These are phyloP conservation scores for Rhodotorula sp. DNA, from an alignment of 1,284 basidiomycete genomes.

Conservation along the genomic window DNA sequence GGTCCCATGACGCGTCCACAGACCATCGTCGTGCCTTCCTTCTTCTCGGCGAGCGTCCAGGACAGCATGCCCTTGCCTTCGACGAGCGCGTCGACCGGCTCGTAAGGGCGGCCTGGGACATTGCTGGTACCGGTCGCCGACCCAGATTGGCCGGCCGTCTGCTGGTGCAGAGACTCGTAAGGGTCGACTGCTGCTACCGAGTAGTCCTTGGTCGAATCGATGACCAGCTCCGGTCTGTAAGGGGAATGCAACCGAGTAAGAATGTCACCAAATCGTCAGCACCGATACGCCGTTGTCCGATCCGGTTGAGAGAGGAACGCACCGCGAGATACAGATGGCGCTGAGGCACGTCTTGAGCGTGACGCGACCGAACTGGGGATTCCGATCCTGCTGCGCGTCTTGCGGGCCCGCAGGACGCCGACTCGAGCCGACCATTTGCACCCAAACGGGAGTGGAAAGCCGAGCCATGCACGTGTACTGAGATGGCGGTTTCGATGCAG, in stretches of 20 bases:
- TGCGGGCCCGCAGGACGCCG: background rate
- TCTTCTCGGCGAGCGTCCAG: conserved; percentile 41
- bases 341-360: conserved; percentile 40
- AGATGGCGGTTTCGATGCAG: background rate
- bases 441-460: conserved; percentile 34
- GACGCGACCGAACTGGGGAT: conserved; percentile 32
- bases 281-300: background rate
- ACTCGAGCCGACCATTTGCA: conserved; percentile 28
- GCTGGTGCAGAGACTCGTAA: conserved; percentile 35
- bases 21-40: conserved; percentile 39
- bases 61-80: conserved; percentile 43
- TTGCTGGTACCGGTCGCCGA: background rate
- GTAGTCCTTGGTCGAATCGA: conserved; percentile 38
- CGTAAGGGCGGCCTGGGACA: background rate
- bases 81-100: conserved; percentile 24
- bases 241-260: too few relatives aligned
- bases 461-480: conserved; percentile 34
- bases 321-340: conserved; percentile 41
- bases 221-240: conserved; percentile 37
- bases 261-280: background rate
- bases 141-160: background rate
- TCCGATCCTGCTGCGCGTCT: background rate
- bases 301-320: background rate
- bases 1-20: conserved; percentile 22
- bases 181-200: conserved; percentile 40